phyloP scores from a whole-genome alignment of 495 filamentous ascomycete genomes.

The Durotheca rogersii region DNA sequence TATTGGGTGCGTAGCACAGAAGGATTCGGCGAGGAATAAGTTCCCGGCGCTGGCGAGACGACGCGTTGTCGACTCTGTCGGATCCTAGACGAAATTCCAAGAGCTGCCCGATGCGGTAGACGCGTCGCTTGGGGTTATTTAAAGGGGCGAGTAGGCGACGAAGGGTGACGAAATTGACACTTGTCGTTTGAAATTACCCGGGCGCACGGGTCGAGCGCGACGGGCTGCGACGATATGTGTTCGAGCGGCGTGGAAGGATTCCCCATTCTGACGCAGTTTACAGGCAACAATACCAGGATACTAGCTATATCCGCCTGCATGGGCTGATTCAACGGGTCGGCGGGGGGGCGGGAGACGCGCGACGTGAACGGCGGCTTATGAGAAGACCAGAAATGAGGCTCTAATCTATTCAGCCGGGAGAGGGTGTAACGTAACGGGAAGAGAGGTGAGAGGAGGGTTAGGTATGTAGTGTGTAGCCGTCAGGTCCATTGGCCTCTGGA shows the following conservation, averaged over 20 bases:
- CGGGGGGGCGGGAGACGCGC: not conserved
- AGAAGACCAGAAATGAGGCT: slow-evolving; percentile 21
- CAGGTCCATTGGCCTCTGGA: too few species aligned
- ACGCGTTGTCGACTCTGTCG: not conserved
- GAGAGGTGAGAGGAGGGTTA: not conserved
- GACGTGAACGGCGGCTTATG: not conserved
- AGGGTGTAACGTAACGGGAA: slow-evolving; percentile 1
- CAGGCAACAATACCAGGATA: slow-evolving; percentile 24
- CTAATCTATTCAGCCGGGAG: slow-evolving; percentile 24
- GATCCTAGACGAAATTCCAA: too few species aligned
- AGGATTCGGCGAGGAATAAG: too few species aligned
- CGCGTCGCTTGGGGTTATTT: slow-evolving; percentile 16
- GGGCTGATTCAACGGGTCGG: slow-evolving; percentile 5
- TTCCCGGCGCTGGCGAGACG: too few species aligned
- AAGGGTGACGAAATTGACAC: slow-evolving; percentile 27
- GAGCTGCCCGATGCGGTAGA: too few species aligned
- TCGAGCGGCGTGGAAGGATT: slow-evolving; percentile 12
- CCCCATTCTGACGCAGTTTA: slow-evolving; percentile 20
- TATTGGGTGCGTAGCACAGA: slow-evolving; percentile 5
- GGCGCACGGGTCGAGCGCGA: slow-evolving; percentile 29
- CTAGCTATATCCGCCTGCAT: slow-evolving; percentile 17
- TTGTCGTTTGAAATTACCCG: slow-evolving; percentile 39
- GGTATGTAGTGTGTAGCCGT: too few species aligned
- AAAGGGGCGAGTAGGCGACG: not conserved
- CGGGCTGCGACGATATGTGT: slow-evolving; percentile 24